Evolutionary conservation across 352 stramenopile genomes (phyloP).

Genomic region (Pythium volutum): DNA sequence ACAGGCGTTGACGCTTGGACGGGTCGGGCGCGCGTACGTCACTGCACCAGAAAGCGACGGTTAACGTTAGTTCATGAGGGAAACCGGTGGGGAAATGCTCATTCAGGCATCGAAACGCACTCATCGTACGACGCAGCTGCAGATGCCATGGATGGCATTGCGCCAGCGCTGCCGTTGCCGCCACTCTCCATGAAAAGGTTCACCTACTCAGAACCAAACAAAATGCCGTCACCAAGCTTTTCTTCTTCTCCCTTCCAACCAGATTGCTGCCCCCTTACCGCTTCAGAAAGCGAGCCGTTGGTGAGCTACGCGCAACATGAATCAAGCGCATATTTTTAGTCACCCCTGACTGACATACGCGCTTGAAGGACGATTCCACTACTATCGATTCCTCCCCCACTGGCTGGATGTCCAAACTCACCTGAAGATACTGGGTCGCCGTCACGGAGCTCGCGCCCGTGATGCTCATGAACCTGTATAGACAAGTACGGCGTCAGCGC

Average conservation of each 20-base stretch:
- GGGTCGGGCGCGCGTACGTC: constrained; percentile 74
- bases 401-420: constrained; percentile 4
- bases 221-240: neutral
- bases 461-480: constrained; percentile 83
- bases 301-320: constrained; percentile 45
- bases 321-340: neutral
- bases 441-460: constrained; percentile 65
- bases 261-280: constrained; percentile 29
- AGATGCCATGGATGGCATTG: constrained; percentile 30
- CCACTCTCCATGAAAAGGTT: constrained; percentile 87
- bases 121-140: constrained; percentile 33
- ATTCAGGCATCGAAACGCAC: constrained; percentile 3
- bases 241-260: too few relatives aligned
- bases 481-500: neutral
- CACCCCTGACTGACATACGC: neutral
- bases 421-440: constrained; percentile 73
- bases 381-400: too few relatives aligned
- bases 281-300: constrained; percentile 72
- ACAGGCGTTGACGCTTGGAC: constrained; percentile 79
- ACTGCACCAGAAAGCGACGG: constrained; percentile 20
- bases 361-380: neutral
- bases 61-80: too few relatives aligned
- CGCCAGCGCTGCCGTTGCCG: constrained; percentile 27
- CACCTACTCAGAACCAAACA: constrained; percentile 31
- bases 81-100: neutral